Conservation (phyloP, 2,329 filamentous ascomycete species). For the Phaeosphaeriaceae sp. region DNA sequence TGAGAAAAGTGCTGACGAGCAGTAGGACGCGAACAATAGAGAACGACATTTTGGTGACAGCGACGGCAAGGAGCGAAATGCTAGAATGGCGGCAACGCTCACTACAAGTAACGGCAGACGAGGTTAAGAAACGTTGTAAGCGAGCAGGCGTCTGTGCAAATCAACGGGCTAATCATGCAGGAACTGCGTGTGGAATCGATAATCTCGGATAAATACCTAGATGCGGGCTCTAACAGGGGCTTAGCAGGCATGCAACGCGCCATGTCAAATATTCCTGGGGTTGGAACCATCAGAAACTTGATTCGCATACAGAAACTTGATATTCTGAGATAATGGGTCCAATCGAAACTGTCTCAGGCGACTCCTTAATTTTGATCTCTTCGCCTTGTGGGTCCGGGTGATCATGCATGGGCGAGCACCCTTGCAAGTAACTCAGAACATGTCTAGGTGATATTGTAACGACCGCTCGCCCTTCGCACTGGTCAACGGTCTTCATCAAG, state of each 20-base stretch:
- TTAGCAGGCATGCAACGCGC: slow-evolving; percentile 30
- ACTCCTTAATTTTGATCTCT: slow-evolving; percentile 41
- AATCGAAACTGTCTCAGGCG: slow-evolving; percentile 20
- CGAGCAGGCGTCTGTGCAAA: slow-evolving; percentile 20
- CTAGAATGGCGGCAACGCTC: slow-evolving; percentile 15
- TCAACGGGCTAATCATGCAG: slow-evolving; percentile 24
- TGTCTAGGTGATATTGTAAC: slow-evolving; percentile 26
- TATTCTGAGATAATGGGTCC: slow-evolving; percentile 20
- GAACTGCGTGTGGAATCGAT: slow-evolving; percentile 31
- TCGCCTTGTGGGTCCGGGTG: slow-evolving; percentile 15
- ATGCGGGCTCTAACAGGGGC: slow-evolving; percentile 30
- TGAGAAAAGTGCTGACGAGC: slow-evolving; percentile 38
- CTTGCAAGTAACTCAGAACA: slow-evolving; percentile 29
- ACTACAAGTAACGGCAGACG: slow-evolving; percentile 21
- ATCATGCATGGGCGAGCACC: slow-evolving; percentile 32
- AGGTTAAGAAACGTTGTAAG: slow-evolving; percentile 24
- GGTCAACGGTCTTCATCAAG: slow-evolving; percentile 26
- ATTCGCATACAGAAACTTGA: slow-evolving; percentile 30
- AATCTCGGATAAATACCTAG: slow-evolving; percentile 46
- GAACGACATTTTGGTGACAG: slow-evolving; percentile 41
- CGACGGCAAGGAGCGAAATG: slow-evolving; percentile 19
- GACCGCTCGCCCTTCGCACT: slow-evolving; percentile 24
- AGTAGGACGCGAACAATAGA: slow-evolving; percentile 44
- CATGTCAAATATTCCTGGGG: slow-evolving; percentile 19
- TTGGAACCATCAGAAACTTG: slow-evolving; percentile 25